These are phyloP conservation scores for Casaregolazyma suthepensis DNA, from an alignment of 1,139 yeast genomes.

Conservation along the genomic window DNA sequence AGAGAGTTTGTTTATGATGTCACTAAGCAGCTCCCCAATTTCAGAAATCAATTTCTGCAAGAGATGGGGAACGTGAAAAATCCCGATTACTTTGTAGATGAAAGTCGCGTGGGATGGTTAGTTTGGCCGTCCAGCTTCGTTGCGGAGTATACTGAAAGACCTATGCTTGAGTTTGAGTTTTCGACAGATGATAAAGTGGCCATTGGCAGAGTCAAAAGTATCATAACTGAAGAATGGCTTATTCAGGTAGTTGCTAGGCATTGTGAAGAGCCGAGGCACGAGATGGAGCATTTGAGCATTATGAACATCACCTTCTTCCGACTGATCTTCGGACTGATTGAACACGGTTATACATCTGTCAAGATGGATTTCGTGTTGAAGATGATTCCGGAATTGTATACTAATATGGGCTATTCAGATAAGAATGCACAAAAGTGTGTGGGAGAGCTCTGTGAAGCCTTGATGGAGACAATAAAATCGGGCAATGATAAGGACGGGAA, in stretches of 20 bases:
- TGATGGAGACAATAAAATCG: slow-evolving; percentile 24
- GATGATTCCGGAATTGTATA: slow-evolving; percentile 16
- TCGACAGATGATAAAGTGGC: slow-evolving; percentile 38
- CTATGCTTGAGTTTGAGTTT: slow-evolving; percentile 32
- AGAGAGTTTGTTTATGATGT: slow-evolving; percentile 40
- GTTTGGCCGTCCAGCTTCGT: slow-evolving; percentile 63
- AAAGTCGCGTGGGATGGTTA: slow-evolving; percentile 65
- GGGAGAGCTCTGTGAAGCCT: slow-evolving; percentile 34
- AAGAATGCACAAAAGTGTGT: slow-evolving; percentile 36
- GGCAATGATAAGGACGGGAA: slow-evolving; percentile 18
- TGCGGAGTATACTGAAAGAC: slow-evolving; percentile 38
- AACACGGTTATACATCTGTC: slow-evolving; percentile 18
- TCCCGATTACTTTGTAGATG: slow-evolving; percentile 29
- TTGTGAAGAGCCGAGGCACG: slow-evolving; percentile 32
- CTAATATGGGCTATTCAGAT: slow-evolving; percentile 26
- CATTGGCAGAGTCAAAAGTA: slow-evolving; percentile 41
- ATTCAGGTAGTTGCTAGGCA: slow-evolving; percentile 43
- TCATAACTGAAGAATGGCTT: slow-evolving; percentile 57
- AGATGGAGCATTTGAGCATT: slow-evolving; percentile 31
- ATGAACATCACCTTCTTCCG: slow-evolving; percentile 24
- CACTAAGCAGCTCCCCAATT: slow-evolving; percentile 29
- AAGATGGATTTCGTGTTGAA: slow-evolving; percentile 22
- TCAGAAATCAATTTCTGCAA: slow-evolving; percentile 39
- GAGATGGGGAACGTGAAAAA: slow-evolving; percentile 45
- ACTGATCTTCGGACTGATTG: slow-evolving; percentile 23